Conservation (phyloP, 257 asterid genomes). For the Rehmannia glutinosa region DNA sequence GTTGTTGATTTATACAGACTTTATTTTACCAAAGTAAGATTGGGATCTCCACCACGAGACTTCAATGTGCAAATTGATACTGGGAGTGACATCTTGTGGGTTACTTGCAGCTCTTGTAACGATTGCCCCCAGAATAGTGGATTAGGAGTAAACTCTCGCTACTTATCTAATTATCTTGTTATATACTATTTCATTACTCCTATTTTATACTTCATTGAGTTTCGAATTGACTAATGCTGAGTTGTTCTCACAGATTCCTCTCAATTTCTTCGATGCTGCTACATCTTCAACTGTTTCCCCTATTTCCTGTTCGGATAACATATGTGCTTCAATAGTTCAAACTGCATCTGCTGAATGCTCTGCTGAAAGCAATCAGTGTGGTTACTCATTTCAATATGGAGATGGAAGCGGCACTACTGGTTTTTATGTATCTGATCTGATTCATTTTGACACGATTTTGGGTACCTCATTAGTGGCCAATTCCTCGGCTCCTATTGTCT, state of each 20-base stretch:
- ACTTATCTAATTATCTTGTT: background rate
- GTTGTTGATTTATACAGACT: constrained; percentile 44
- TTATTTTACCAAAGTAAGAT: constrained; percentile 77
- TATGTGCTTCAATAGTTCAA: constrained; percentile 58
- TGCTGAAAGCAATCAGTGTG: constrained; percentile 57
- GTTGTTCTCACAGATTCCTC: constrained; percentile 53
- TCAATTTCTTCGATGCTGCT: constrained; percentile 65
- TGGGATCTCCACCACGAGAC: constrained; percentile 89
- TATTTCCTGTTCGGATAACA: constrained; percentile 66
- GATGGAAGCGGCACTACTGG: constrained; percentile 96
- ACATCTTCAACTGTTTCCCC: constrained; percentile 65
- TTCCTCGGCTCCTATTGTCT: constrained; percentile 81
- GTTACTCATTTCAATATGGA: constrained; percentile 77
- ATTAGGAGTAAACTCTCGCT: constrained; percentile 57
- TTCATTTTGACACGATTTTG: constrained; percentile 67
- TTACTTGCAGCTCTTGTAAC: constrained; percentile 72
- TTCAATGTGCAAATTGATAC: constrained; percentile 93
- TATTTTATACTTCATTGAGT: background rate
- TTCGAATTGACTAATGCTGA: background rate
- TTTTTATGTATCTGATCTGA: constrained; percentile 64
- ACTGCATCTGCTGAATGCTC: constrained; percentile 64
- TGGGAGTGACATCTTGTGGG: constrained; percentile 91
- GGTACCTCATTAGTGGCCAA: constrained; percentile 62
- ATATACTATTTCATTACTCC: background rate
- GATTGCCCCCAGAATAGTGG: constrained; percentile 85